Base-by-base conservation (phyloP, 2,329 filamentous ascomycete species). In the Penicillium decumbens region DNA sequence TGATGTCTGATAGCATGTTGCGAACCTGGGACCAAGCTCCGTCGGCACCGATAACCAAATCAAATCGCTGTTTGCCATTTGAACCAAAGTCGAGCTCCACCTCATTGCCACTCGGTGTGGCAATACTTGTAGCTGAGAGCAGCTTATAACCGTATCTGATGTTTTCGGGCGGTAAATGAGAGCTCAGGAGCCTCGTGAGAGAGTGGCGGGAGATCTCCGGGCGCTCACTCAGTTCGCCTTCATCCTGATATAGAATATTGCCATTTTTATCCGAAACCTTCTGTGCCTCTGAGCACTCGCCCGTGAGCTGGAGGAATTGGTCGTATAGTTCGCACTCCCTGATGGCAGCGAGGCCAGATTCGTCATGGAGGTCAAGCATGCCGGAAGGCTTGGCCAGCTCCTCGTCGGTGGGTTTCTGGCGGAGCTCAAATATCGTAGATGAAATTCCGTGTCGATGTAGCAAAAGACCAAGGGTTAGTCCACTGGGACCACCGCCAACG, bases 401-500 rank as follows among this genome's bases (percentile, higher is more conserved):
- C 41, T 43, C 41, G 3, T 46, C 55, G 6, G 41, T 61, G 56
- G 41, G 67, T 57, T 68, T 63, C n/a, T 60, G 58, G 42, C 56
- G 56, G 4, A 45, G 50, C 58, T 74, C 71, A 41, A 56, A 66
- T 33, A 67, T 49, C 3, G 54, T 62, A 32, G 53, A 58, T 41
- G 53, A 44, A 12, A 66, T 63, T 7, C 44, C 25, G 39, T 45
- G 45, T 24, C 53, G 48, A 25, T 62, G 50, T 0, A 66, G 58
- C 6, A 66, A 47, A 10, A 54, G 50, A 29, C 50, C 60, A 7
- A 66, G 48, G 1, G 59, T 61, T 3, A 64, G 44, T 3, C 64
- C 64, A 5, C 67, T 67, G n/a, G 69, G 71, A 3, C 71, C 71
- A 20, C 60, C 67, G 24, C 70, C 70, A 37, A 72, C 58, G 32